Evolutionary conservation across 352 stramenopile genomes (phyloP), one percentile per base, ranked within the genome.

Genomic region (Chrysophaeum taylorii): DNA sequence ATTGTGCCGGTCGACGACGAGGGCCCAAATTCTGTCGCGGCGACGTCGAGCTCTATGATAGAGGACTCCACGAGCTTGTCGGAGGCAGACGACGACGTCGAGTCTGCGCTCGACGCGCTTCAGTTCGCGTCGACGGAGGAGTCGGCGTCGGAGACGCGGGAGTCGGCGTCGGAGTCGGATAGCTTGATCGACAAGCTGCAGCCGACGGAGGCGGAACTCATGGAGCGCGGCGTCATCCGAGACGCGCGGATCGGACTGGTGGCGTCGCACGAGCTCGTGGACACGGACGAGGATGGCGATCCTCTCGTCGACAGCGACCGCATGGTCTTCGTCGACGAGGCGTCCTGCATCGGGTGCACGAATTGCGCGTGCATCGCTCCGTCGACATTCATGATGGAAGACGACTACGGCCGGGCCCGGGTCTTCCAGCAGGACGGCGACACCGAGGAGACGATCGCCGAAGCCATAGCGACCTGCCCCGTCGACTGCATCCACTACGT

Each of bases 401-500:
- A 73, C 16, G 79, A 86, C 62, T 74, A 84, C 75, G 80, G 80
- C 37, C 72, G 80, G 42, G 80, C 80, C 21, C 66, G 82, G 60
- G 78, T 85, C 14, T 86, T 86, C 75, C 66, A 80, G 41, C 82
- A 87, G 69, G 85, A 81, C 80, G 82, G 80, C 33, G 82, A 87
- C 74, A 79, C 85, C 57, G 79, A 86, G 60, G 80, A 86, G 75
- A 84, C 79, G 0, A 84, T 87, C 72, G 38, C 74, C 60, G 68
- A 84, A 45, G 82, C 82, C 23, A 85, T 87, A 67, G 70, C 84
- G 72, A 87, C 82, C 27, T 87, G 82, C 75, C 80, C 79, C 45
- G 82, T 87, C 0, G 78, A 85, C 70, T 87, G 82, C 62, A 87
- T 87, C 48, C 82, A 87, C 53, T 87, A 86, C 64, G 75, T 87